These are phyloP conservation scores for Coemansia sp. DNA, from an alignment of 192 early-diverging fungal species.

Conservation along the genomic window DNA sequence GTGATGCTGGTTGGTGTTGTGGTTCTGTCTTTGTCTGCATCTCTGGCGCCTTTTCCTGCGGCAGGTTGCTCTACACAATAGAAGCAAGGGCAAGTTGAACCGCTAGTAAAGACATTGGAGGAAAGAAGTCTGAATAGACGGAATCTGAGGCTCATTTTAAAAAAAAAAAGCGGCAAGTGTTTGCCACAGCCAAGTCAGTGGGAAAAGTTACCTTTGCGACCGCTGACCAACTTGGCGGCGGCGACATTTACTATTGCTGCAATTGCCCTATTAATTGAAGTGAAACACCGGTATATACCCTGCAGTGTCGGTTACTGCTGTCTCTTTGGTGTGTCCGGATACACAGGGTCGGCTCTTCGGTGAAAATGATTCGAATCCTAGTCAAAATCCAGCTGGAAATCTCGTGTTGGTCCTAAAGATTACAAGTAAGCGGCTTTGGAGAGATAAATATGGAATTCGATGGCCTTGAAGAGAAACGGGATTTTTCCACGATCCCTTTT, in stretches of 20 bases:
- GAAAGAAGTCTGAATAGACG: neutral
- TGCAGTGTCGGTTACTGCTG: neutral
- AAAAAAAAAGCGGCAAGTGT: neutral
- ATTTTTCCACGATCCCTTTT: neutral
- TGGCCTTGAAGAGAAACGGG: neutral
- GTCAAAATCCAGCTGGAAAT: neutral
- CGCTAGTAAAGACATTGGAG: neutral
- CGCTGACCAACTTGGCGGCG: conserved; percentile 36
- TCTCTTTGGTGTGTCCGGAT: neutral
- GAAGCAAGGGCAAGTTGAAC: neutral
- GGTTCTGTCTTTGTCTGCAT: neutral
- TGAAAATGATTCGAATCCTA: neutral
- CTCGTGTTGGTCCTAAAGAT: neutral
- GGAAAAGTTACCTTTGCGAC: conserved; percentile 38
- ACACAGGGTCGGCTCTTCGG: neutral
- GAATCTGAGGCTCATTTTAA: neutral
- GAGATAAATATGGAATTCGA: neutral
- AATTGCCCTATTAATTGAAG: neutral
- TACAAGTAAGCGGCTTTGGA: neutral
- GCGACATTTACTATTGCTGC: neutral
- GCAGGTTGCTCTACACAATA: conserved; percentile 3
- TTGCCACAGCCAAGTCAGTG: neutral
- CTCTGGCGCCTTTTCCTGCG: neutral
- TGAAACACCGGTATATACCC: neutral
- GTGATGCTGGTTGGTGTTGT: neutral